Evolutionary conservation across 2,329 filamentous ascomycete species (phyloP).

Genomic region (Lecanicillium sp.): DNA sequence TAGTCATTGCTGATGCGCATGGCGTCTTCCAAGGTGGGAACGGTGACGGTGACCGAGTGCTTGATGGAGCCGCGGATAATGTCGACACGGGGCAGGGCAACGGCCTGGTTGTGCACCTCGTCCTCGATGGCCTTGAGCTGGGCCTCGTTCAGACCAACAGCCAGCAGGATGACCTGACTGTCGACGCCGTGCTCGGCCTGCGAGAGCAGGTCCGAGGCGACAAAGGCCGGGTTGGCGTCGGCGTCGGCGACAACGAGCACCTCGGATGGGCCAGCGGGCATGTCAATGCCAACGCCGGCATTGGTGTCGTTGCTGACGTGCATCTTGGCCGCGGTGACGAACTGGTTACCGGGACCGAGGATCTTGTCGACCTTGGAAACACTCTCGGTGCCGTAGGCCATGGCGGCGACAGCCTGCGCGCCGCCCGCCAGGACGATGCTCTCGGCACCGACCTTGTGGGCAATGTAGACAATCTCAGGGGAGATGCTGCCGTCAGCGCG

Average conservation of each 20-base stretch:
- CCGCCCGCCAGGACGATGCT: conserved; percentile 94
- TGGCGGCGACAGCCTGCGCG: conserved; percentile 89
- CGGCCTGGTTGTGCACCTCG: conserved; percentile 82
- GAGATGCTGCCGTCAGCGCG: conserved; percentile 84
- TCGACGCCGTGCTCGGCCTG: conserved; percentile 97
- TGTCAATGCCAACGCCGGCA: conserved; percentile 91
- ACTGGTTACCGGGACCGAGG: conserved; percentile 93
- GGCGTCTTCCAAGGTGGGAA: conserved; percentile 64
- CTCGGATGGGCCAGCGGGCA: conserved; percentile 95
- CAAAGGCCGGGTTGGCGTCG: conserved; percentile 84
- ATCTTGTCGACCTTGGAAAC: conserved; percentile 98
- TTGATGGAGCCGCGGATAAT: conserved; percentile 86
- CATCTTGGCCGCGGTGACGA: conserved; percentile 98
- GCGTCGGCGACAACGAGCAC: conserved; percentile 93
- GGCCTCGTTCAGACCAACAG: conserved; percentile 67
- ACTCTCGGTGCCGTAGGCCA: conserved; percentile 95
- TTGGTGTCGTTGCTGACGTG: conserved; percentile 95
- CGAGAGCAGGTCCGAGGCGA: conserved; percentile 87
- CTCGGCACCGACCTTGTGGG: conserved; percentile 93
- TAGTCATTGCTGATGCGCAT: conserved; percentile 86
- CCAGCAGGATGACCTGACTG: conserved; percentile 88
- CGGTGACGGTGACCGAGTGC: conserved; percentile 83
- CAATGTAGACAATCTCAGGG: conserved; percentile 94
- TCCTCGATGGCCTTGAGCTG: conserved; percentile 81
- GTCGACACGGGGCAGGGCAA: conserved; percentile 80